Base-by-base conservation (phyloP, 768 basidiomycete species). In the Plicaturopsis crispa region DNA sequence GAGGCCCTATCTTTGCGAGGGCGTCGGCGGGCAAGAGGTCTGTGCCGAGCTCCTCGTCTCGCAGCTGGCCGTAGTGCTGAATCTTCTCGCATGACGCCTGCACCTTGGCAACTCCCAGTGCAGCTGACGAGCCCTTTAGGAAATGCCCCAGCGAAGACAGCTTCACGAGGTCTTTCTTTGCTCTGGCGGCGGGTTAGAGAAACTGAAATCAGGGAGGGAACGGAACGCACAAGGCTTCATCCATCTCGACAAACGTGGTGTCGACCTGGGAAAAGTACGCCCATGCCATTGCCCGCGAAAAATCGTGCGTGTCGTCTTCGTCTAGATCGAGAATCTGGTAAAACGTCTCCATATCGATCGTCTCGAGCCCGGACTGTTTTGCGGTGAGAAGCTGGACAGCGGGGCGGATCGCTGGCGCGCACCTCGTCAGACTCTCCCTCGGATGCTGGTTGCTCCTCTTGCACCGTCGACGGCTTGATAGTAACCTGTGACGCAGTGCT, bases 91-190 rank as follows among this genome's bases (percentile, higher is more conserved):
- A 97, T 18, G 82, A 80, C 12, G 64, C 71, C 56, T 89, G 84
- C 37, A 99, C 92, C 46, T 75, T 75, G 41, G 63, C 62, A 21
- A 93, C 75, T 19, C 96, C 94, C 32, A 99, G 72, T 2, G 93
- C 89, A 20, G 93, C 93, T 10, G 92, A 94, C 2, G 93, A 97
- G 33, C 94, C 94, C 61, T 98, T 99, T 54, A 98, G 78, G 63
- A 88, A 99, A 62, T 99, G 94, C 0, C 93, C 96, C 7, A 84
- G 70, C 13, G 66, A 61, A 2, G 86, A 83, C 13, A 99, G 75
- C 39, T 72, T 55, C 7, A 51, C 47, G 7, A 94, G 73, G 47
- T 92, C 72, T 45, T 78, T 72, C 17, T 50, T 57, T 26, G 50
- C 50, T 44, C 86, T 89, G 13, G 34, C 28, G 32, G 39, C 6